A percentile compares a stretch with the other conserved stretches of the same genome.
Evolutionary conservation across 2,329 filamentous ascomycete genomes (phyloP).

Genomic region (Scedosporium boydii): DNA sequence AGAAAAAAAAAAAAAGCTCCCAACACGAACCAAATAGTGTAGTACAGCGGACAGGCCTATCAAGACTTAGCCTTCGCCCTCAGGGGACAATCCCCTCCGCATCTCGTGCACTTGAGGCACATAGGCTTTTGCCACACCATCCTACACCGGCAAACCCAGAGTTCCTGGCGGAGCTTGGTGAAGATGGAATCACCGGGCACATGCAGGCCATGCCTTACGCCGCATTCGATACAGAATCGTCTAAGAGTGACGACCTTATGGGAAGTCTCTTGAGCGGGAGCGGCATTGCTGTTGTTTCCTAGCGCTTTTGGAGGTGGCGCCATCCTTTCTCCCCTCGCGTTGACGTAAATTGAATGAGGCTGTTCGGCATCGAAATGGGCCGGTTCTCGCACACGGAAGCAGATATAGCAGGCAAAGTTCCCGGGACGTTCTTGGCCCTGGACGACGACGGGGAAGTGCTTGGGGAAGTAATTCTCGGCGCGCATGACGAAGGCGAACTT

Average conservation of each 20-base stretch:
- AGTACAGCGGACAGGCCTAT: neutral
- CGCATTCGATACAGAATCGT: constrained; percentile 32
- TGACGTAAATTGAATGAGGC: constrained; percentile 21
- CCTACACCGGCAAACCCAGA: constrained; percentile 30
- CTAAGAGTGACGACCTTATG: constrained; percentile 21
- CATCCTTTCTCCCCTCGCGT: constrained; percentile 11
- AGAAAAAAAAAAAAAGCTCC: neutral
- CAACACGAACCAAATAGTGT: neutral
- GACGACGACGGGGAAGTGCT: constrained; percentile 27
- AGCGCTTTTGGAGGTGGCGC: neutral
- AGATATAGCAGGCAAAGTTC: constrained; percentile 32
- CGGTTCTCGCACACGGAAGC: constrained; percentile 28
- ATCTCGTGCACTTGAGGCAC: constrained; percentile 24
- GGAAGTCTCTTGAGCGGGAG: neutral
- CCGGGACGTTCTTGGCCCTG: constrained; percentile 26
- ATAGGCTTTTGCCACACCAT: constrained; percentile 25
- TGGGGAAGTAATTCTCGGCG: constrained; percentile 29
- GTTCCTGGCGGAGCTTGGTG: constrained; percentile 25
- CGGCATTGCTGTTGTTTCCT: neutral
- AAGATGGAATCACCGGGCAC: constrained; percentile 25
- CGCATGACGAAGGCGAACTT: constrained; percentile 31
- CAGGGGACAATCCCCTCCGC: constrained; percentile 24
- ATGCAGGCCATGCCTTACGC: constrained; percentile 27
- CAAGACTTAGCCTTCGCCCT: constrained; percentile 22
- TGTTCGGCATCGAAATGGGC: constrained; percentile 28